Evolutionary conservation across 345 rosid species (phyloP).

Genomic region (Populus simonii): DNA sequence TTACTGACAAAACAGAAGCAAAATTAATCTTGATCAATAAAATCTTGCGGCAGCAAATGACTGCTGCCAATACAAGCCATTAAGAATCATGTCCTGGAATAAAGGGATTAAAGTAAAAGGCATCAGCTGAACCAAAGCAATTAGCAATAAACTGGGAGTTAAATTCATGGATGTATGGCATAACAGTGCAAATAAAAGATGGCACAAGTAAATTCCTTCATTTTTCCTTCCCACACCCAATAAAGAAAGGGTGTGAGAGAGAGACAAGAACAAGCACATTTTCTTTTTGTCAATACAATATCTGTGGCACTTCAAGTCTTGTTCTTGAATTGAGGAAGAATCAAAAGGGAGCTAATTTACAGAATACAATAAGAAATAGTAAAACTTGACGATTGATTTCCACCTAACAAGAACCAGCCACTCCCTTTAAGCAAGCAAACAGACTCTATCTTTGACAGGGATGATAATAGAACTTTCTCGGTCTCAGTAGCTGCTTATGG

Average conservation of each 20-base stretch:
- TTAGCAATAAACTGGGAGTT: not conserved
- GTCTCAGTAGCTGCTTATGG: conserved; percentile 62
- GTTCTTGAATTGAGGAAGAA: not conserved
- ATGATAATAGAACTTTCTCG: conserved; percentile 47
- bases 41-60: not conserved
- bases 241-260: not conserved
- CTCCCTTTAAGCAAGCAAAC: conserved; percentile 66
- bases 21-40: not conserved
- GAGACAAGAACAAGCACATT: not conserved
- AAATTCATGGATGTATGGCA: not conserved
- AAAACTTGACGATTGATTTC: conserved; percentile 54
- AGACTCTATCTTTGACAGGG: conserved; percentile 61
- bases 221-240: too few relatives aligned
- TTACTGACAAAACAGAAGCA: not conserved
- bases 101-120: not conserved
- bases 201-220: too few relatives aligned
- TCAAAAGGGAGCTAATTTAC: not conserved
- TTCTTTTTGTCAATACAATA: not conserved
- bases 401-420: conserved; percentile 61
- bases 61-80: not conserved
- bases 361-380: not conserved
- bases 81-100: not conserved
- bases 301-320: not conserved
- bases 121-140: not conserved
- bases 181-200: not conserved